A percentile compares a stretch with the other conserved stretches of the same genome.
Evolutionary conservation across 306 rosid genomes (phyloP).

Genomic region (apple (Malus domestica)): DNA sequence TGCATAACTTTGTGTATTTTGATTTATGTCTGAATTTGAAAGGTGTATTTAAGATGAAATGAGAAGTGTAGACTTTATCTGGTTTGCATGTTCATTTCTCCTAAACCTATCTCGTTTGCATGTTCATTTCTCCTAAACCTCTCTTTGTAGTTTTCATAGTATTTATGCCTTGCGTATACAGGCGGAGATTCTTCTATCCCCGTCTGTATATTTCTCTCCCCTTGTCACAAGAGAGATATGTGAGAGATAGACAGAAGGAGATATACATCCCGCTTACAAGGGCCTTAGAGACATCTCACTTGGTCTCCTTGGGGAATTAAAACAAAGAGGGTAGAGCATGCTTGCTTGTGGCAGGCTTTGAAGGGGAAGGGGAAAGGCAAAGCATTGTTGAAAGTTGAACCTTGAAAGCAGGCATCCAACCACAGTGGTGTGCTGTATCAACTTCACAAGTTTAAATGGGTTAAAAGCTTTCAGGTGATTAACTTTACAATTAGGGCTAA

Average conservation of each 20-base stretch:
- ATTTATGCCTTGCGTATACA: background rate
- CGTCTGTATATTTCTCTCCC: background rate
- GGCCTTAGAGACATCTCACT: background rate
- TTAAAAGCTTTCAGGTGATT: background rate
- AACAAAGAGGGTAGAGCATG: background rate
- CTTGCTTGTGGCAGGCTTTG: conserved; percentile 13
- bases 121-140: background rate
- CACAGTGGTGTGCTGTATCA: background rate
- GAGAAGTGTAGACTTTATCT: background rate
- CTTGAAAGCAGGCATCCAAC: background rate
- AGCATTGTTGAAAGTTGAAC: background rate
- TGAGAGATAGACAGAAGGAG: too few relatives aligned
- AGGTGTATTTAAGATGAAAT: background rate
- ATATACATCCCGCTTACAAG: background rate
- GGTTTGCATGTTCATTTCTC: background rate
- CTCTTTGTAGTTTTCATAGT: too few relatives aligned
- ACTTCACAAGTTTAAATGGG: conserved; percentile 4
- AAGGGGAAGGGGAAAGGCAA: background rate
- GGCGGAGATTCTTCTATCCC: background rate
- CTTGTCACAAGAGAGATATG: too few relatives aligned
- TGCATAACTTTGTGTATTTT: conserved; percentile 3
- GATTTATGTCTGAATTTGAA: conserved; percentile 1
- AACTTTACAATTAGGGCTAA: background rate
- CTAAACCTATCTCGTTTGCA: background rate
- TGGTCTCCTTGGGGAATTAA: background rate